These are phyloP conservation scores for Fraxinus albicans DNA, from an alignment of 305 asterid genomes.

Conservation along the genomic window DNA sequence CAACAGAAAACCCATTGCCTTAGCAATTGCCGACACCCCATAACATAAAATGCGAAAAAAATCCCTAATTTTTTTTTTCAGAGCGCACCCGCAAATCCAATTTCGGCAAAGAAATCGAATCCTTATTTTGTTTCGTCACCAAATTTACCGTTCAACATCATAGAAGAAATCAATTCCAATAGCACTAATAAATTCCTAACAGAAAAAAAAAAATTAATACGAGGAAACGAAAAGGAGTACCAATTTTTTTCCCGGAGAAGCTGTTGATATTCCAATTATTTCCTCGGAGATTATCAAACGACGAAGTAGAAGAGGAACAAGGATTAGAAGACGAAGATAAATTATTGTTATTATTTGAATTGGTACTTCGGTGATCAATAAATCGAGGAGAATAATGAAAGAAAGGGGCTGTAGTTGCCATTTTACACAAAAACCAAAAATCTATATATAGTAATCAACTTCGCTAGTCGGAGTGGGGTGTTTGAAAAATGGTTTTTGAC, in stretches of 20 bases:
- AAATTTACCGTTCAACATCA: not conserved
- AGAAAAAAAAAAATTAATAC: not conserved
- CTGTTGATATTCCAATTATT: slow-evolving; percentile 36
- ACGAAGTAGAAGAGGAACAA: slow-evolving; percentile 38
- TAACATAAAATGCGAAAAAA: not conserved
- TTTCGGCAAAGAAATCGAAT: not conserved
- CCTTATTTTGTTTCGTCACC: not conserved
- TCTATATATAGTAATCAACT: slow-evolving; percentile 2
- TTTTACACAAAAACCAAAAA: not conserved
- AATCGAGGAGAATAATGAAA: slow-evolving; percentile 1
- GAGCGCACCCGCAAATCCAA: not conserved
- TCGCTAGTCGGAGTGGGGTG: not conserved
- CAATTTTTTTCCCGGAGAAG: slow-evolving; percentile 33
- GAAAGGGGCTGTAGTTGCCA: not conserved
- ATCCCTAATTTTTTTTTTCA: not conserved
- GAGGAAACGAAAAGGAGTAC: not conserved
- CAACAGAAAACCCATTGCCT: not conserved
- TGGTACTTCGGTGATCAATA: not conserved
- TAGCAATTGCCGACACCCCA: too few relatives aligned
- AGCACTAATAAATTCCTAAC: not conserved
- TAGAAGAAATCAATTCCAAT: not conserved
- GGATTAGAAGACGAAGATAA: slow-evolving; percentile 37
- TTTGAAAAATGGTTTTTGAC: not conserved
- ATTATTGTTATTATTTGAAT: slow-evolving; percentile 7
- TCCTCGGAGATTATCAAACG: slow-evolving; percentile 26